These are phyloP conservation scores for Globisporangium mamillatum DNA, from an alignment of 352 stramenopile species.

Conservation along the genomic window DNA sequence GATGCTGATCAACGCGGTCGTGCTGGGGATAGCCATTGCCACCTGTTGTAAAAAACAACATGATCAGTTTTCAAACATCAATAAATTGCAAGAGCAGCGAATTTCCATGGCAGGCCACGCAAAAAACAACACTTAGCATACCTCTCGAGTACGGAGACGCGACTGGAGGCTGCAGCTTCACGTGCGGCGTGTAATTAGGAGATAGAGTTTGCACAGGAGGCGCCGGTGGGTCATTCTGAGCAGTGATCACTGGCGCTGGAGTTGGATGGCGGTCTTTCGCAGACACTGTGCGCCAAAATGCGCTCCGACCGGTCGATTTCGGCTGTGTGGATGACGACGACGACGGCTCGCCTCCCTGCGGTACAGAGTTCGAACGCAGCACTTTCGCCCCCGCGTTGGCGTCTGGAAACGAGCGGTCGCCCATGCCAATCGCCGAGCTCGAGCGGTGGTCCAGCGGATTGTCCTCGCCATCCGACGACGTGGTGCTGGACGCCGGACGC, in stretches of 20 bases:
- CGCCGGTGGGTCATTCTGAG: background rate
- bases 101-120: background rate
- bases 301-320: conserved; percentile 30
- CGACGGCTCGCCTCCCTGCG: conserved; percentile 33
- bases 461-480: conserved; percentile 47
- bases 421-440: conserved; percentile 32
- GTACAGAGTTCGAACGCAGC: conserved; percentile 57
- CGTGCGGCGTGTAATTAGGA: background rate
- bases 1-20: background rate
- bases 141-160: conserved; percentile 3
- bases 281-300: conserved; percentile 56
- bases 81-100: background rate
- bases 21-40: background rate
- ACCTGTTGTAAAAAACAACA: conserved; percentile 2
- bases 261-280: conserved; percentile 35
- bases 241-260: conserved; percentile 1
- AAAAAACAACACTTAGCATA: background rate
- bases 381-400: conserved; percentile 29
- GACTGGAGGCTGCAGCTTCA: background rate
- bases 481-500: conserved; percentile 42
- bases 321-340: conserved; percentile 16
- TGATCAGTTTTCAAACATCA: background rate
- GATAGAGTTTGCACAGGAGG: background rate
- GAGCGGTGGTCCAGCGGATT: conserved; percentile 44
- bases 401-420: conserved; percentile 29